Evolutionary conservation across 192 early-diverging fungal genomes (phyloP).

Genomic region (Linnemannia exigua): DNA sequence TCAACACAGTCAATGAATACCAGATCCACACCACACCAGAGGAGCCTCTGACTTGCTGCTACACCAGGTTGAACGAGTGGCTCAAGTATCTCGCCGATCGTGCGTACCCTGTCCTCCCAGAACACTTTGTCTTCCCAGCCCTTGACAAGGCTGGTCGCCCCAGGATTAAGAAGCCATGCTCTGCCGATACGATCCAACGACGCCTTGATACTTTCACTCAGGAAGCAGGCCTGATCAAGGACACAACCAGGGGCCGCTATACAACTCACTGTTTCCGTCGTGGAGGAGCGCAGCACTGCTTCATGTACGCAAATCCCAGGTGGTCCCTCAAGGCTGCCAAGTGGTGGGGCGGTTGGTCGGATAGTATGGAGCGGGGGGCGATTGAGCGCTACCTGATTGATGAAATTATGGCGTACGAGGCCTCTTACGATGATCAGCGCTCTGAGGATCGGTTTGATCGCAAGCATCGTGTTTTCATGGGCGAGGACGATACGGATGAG

Average conservation of each 20-base stretch:
- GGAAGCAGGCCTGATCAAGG: conserved; percentile 1
- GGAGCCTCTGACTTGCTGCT: not conserved
- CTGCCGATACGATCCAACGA: not conserved
- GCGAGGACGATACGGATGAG: not conserved
- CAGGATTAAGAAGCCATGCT: not conserved
- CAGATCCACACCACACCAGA: too few species aligned
- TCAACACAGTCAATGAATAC: too few species aligned
- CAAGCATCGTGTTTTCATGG: conserved; percentile 10
- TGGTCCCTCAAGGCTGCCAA: conserved; percentile 11
- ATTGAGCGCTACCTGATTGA: conserved; percentile 3
- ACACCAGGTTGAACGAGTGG: not conserved
- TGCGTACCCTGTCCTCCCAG: not conserved
- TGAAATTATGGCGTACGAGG: not conserved
- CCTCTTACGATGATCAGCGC: not conserved
- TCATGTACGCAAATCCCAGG: not conserved
- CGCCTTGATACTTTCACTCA: conserved; percentile 1
- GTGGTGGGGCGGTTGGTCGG: conserved; percentile 24
- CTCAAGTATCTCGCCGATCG: not conserved
- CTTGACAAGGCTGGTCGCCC: not conserved
- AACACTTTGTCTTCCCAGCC: not conserved
- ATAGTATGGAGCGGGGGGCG: not conserved
- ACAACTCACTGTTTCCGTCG: conserved; percentile 15
- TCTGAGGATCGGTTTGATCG: not conserved
- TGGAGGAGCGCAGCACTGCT: conserved; percentile 14
- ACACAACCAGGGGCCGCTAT: not conserved